phyloP scores from a whole-genome alignment of 371 early-diverging fungal genomes.

The Phascolomyces articulosus region DNA sequence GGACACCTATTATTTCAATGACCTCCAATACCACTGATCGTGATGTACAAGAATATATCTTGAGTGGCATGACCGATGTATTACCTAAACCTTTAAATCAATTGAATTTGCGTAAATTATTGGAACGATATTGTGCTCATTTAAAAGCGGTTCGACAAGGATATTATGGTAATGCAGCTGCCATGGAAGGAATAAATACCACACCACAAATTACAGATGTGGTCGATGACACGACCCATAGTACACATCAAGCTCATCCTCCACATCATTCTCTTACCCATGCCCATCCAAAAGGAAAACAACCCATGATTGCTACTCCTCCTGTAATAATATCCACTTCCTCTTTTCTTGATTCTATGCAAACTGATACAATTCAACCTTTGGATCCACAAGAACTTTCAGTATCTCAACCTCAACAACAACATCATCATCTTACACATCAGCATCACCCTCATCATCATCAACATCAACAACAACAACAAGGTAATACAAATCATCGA shows the following conservation, averaged over 20 bases:
- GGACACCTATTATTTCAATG: constrained; percentile 82
- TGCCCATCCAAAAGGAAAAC: constrained; percentile 1
- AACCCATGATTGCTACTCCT: constrained; percentile 1
- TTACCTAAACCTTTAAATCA: constrained; percentile 75
- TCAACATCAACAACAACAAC: neutral
- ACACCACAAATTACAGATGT: neutral
- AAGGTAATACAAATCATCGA: neutral
- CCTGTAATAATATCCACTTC: constrained; percentile 11
- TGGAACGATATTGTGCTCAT: constrained; percentile 60
- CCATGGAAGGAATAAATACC: neutral
- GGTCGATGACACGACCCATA: neutral
- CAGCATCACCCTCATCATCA: neutral
- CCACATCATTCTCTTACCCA: no score
- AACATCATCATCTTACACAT: neutral
- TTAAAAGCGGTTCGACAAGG: constrained; percentile 31
- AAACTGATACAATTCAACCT: neutral
- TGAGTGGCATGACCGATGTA: constrained; percentile 83
- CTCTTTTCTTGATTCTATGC: constrained; percentile 8
- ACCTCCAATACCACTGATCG: constrained; percentile 68
- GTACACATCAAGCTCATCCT: no score
- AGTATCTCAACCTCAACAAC: no score
- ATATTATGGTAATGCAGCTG: constrained; percentile 4
- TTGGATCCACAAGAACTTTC: neutral
- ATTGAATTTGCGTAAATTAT: constrained; percentile 35
- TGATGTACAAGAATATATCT: constrained; percentile 69